These are phyloP conservation scores for Ulvella scutata DNA, from an alignment of 139 green algal genomes.

Conservation along the genomic window DNA sequence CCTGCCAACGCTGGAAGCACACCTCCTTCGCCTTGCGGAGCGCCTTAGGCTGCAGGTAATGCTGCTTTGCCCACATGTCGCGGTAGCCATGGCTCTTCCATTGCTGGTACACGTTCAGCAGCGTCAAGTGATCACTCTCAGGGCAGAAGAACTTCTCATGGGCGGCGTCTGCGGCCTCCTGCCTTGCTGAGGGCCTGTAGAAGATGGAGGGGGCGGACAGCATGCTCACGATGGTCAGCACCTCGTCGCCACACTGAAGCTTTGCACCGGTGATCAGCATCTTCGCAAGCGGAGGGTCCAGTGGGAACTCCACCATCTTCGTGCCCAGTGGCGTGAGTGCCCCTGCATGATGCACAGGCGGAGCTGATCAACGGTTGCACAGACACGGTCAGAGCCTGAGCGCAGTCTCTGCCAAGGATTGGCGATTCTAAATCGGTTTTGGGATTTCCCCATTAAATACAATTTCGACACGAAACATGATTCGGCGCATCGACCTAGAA, in stretches of 20 bases:
- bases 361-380: not conserved
- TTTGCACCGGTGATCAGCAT: conserved; percentile 74
- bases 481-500: no score
- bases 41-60: conserved; percentile 91
- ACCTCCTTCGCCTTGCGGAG: conserved; percentile 72
- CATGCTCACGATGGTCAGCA: conserved; percentile 86
- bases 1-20: not conserved
- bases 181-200: conserved; percentile 64
- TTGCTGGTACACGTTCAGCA: conserved; percentile 96
- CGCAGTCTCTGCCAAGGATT: no score
- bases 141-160: conserved; percentile 98
- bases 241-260: conserved; percentile 52
- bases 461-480: no score
- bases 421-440: no score
- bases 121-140: conserved; percentile 95
- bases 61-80: conserved; percentile 77
- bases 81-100: conserved; percentile 90
- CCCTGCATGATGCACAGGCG: conserved; percentile 25
- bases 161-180: conserved; percentile 87
- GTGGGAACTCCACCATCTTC: conserved; percentile 95
- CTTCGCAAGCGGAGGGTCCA: conserved; percentile 90
- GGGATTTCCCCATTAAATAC: no score
- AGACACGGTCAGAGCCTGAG: not conserved
- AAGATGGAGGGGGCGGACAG: conserved; percentile 83
- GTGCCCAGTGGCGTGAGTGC: conserved; percentile 28